Conservation (phyloP, 2,329 filamentous ascomycete genomes). For the Beauveria bassiana region DNA sequence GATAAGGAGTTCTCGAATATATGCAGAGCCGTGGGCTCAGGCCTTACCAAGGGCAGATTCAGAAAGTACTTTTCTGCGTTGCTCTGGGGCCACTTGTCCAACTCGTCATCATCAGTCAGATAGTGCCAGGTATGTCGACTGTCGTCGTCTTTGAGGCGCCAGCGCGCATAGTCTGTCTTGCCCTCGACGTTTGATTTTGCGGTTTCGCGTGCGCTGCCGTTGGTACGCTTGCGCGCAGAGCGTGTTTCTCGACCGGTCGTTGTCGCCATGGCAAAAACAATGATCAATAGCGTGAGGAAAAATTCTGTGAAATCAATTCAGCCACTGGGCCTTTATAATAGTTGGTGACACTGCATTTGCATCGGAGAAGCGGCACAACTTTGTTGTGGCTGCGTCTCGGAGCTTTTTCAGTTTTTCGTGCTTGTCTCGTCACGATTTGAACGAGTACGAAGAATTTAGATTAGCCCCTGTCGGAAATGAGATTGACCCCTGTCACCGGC, state of each 20-base stretch:
- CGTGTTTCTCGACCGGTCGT: slow-evolving; percentile 23
- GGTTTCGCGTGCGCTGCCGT: slow-evolving; percentile 28
- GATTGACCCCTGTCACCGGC: neutral
- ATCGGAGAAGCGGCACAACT: slow-evolving; percentile 3
- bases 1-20: neutral
- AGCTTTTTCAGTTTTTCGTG: neutral
- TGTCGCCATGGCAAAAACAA: slow-evolving; percentile 18
- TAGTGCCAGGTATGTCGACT: slow-evolving; percentile 95
- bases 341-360: neutral
- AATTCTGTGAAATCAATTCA: neutral
- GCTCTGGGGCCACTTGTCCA: slow-evolving; percentile 74
- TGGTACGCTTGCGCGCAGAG: slow-evolving; percentile 36
- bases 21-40: neutral
- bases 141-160: slow-evolving; percentile 75
- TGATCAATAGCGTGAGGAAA: neutral
- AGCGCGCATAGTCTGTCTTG: slow-evolving; percentile 72
- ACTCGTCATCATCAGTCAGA: slow-evolving; percentile 62
- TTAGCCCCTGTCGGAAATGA: neutral
- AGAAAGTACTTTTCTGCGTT: slow-evolving; percentile 85
- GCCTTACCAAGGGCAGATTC: slow-evolving; percentile 64
- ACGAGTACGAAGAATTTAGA: slow-evolving; percentile 1
- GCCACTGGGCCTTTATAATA: slow-evolving; percentile 9
- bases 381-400: neutral
- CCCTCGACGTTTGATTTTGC: slow-evolving; percentile 42
- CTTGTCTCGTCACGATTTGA: neutral